A percentile compares a stretch with the other conserved stretches of the same genome.
phyloP scores from a whole-genome alignment of 441 rosid genomes.

The Adansonia grandidieri region DNA sequence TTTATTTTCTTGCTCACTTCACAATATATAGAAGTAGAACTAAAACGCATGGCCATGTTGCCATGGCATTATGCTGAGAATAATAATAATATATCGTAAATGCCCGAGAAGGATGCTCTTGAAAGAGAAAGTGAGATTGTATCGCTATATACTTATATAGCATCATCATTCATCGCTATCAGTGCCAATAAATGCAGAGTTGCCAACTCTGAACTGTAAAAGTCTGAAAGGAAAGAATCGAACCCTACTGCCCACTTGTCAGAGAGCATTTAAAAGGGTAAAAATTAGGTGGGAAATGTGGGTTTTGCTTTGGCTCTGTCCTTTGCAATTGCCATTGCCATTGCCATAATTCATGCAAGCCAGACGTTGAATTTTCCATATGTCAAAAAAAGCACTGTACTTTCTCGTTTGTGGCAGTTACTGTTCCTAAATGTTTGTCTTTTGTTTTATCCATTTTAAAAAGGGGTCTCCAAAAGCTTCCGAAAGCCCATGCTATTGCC shows the following conservation, averaged over 20 bases:
- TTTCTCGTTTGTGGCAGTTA: constrained; percentile 20
- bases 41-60: too few species aligned
- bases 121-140: not conserved
- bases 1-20: too few species aligned
- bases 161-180: not conserved
- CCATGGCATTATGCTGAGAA: too few species aligned
- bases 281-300: not conserved
- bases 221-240: not conserved
- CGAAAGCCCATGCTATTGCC: not conserved
- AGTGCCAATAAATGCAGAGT: not conserved
- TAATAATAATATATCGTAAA: too few species aligned
- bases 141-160: not conserved
- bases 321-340: not conserved
- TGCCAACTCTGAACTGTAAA: not conserved
- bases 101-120: not conserved
- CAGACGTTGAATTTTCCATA: constrained; percentile 28
- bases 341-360: constrained; percentile 20
- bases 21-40: too few species aligned
- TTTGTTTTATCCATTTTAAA: not conserved
- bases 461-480: not conserved
- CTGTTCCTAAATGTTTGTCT: not conserved
- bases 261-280: not conserved
- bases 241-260: not conserved
- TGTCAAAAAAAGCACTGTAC: constrained; percentile 24
- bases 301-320: not conserved